phyloP scores from a whole-genome alignment of 176 grass and related monocot species.

The Juncus inflexus region DNA sequence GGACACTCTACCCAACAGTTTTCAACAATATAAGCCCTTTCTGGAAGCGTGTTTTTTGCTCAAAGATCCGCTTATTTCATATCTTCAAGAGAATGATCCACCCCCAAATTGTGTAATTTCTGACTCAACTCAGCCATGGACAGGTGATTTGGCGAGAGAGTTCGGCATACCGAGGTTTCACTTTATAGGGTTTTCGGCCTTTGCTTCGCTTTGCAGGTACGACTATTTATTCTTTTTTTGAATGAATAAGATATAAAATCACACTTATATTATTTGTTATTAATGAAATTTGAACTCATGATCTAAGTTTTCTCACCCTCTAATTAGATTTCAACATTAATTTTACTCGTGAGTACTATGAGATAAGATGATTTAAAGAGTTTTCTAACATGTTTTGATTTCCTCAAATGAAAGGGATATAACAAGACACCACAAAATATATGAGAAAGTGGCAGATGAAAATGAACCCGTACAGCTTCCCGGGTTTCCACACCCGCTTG shows the following conservation, averaged over 20 bases:
- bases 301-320: too few relatives aligned
- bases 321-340: too few relatives aligned
- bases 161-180: conserved; percentile 29
- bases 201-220: conserved; percentile 24
- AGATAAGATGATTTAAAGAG: neutral
- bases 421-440: neutral
- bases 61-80: conserved; percentile 19
- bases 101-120: conserved; percentile 30
- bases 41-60: conserved; percentile 11
- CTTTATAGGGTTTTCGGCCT: conserved; percentile 20
- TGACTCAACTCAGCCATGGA: conserved; percentile 25
- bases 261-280: too few relatives aligned
- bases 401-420: conserved; percentile 21
- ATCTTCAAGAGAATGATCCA: conserved; percentile 19
- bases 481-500: conserved; percentile 28
- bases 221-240: neutral
- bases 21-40: conserved; percentile 4
- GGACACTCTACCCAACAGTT: conserved; percentile 10
- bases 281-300: too few relatives aligned
- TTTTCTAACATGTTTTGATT: conserved; percentile 10
- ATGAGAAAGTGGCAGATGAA: conserved; percentile 7
- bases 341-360: too few relatives aligned
- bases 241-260: too few relatives aligned
- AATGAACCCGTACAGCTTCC: conserved; percentile 24
- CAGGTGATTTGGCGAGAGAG: conserved; percentile 15